phyloP scores from a whole-genome alignment of 2,329 filamentous ascomycete genomes.

The Beauveria pseudobassiana region DNA sequence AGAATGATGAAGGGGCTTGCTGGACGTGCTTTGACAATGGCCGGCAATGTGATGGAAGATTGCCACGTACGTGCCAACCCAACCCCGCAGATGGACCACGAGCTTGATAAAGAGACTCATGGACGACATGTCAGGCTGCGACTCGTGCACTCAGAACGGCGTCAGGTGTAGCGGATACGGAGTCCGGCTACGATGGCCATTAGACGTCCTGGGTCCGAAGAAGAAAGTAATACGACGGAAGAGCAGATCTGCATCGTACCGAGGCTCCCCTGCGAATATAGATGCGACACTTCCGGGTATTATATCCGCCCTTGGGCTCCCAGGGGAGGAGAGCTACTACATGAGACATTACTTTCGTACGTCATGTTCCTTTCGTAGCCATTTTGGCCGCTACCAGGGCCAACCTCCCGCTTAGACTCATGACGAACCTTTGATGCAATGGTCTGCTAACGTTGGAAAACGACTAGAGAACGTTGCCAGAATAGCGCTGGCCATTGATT shows the following conservation, averaged over 20 bases:
- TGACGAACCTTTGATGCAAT: not conserved
- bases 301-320: not conserved
- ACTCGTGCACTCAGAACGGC: not conserved
- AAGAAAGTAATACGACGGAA: not conserved
- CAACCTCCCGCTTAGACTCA: too few relatives aligned
- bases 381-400: too few relatives aligned
- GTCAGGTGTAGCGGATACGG: not conserved
- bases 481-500: not conserved
- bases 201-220: not conserved
- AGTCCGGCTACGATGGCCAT: not conserved
- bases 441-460: not conserved
- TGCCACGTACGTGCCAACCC: not conserved
- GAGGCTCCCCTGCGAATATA: not conserved
- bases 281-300: not conserved
- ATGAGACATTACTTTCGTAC: not conserved
- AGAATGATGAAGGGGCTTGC: not conserved
- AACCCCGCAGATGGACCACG: not conserved
- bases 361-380: not conserved
- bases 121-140: not conserved
- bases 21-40: not conserved
- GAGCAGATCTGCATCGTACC: not conserved
- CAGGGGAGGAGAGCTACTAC: not conserved
- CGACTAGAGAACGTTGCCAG: not conserved
- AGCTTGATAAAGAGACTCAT: not conserved
- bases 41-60: not conserved